Conservation (phyloP, 2,329 filamentous ascomycete species). For the Emmonsiellopsis sp. region DNA sequence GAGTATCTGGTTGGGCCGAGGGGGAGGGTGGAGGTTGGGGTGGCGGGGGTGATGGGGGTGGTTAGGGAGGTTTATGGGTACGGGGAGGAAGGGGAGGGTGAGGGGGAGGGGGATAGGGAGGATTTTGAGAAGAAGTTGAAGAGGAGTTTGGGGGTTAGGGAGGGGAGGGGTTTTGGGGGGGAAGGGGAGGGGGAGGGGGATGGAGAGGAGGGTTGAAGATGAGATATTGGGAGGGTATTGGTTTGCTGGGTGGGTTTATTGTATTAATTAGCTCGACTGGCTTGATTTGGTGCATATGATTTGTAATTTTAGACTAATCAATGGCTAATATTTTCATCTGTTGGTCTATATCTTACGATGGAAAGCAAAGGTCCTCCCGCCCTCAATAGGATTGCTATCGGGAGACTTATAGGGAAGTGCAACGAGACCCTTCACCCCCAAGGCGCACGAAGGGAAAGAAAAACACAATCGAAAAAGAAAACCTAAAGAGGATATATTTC, state of each 20-base stretch:
- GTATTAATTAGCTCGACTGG: no score
- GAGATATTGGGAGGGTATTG: neutral
- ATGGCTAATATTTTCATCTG: no score
- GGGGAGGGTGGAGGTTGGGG: conserved; percentile 74
- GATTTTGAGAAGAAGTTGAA: conserved; percentile 53
- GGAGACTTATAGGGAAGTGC: no score
- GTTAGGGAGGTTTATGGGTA: conserved; percentile 49
- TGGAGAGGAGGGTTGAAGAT: neutral
- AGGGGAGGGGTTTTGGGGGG: neutral
- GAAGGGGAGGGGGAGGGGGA: neutral
- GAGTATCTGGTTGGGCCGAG: conserved; percentile 80
- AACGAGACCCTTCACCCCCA: no score
- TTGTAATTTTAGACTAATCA: no score
- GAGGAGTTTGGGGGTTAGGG: conserved; percentile 50
- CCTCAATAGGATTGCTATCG: no score
- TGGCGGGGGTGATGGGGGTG: conserved; percentile 63
- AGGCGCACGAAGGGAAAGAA: neutral
- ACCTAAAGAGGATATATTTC: neutral
- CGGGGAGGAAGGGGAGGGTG: conserved; percentile 12
- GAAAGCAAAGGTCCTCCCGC: no score
- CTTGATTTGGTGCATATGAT: no score
- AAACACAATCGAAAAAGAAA: neutral
- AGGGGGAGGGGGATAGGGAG: conserved; percentile 42
- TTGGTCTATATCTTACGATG: no score
- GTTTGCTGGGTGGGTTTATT: no score